Evolutionary conservation across 2,329 filamentous ascomycete genomes (phyloP).

Genomic region (Akanthomyces lecanii): DNA sequence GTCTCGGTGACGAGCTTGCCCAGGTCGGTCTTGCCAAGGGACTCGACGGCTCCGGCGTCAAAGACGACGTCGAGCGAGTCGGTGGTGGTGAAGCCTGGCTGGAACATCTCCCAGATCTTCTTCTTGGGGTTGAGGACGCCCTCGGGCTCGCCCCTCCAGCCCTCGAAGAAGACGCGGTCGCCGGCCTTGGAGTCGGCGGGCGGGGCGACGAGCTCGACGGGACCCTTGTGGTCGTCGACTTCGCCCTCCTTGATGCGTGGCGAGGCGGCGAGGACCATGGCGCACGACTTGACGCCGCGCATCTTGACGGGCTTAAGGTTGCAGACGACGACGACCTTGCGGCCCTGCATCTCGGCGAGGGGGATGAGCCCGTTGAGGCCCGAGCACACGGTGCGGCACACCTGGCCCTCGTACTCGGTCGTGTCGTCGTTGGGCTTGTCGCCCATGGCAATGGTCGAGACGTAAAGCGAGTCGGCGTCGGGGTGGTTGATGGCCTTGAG

Average conservation of each 20-base stretch:
- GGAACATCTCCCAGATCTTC: conserved; percentile 97
- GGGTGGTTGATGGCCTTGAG: conserved; percentile 94
- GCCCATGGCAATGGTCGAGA: conserved; percentile 92
- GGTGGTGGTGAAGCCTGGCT: conserved; percentile 93
- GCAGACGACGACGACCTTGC: conserved; percentile 92
- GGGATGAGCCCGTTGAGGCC: conserved; percentile 91
- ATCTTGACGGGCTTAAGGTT: conserved; percentile 99
- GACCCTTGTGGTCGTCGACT: conserved; percentile 77
- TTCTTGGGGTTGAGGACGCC: conserved; percentile 96
- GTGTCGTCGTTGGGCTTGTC: conserved; percentile 88
- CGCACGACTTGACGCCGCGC: conserved; percentile 72
- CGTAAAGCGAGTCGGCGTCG: conserved; percentile 92
- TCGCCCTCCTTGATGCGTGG: conserved; percentile 79
- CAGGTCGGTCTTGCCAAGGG: conserved; percentile 65
- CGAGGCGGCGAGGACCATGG: conserved; percentile 95
- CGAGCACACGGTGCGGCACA: conserved; percentile 93
- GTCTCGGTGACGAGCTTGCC: conserved; percentile 70
- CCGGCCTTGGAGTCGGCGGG: conserved; percentile 76
- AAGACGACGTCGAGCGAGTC: conserved; percentile 78
- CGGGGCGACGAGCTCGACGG: conserved; percentile 86
- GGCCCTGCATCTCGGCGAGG: conserved; percentile 91
- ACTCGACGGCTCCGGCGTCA: conserved; percentile 71
- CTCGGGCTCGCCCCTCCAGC: conserved; percentile 91
- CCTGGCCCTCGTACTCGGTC: conserved; percentile 82
- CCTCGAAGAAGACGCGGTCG: conserved; percentile 88